Evolutionary conservation across 495 filamentous ascomycete species (phyloP), one percentile per base, ranked within the genome.

Genomic region (Xanthoparmelia taractica): DNA sequence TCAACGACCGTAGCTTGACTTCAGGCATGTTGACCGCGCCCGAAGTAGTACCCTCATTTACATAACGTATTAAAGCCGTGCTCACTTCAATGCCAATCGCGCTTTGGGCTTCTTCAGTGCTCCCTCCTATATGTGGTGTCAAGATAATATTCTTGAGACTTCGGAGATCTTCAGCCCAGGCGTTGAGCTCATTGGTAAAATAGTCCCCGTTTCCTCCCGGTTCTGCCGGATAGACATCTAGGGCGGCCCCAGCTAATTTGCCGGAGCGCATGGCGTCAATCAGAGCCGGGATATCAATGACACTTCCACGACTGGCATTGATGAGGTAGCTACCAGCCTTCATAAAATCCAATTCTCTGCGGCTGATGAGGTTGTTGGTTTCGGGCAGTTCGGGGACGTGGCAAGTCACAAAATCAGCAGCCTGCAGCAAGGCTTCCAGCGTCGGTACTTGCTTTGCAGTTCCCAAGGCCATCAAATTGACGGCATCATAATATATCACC

Each of bases 21-120:
- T 97, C 95, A 38, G 95, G 95, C 80, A 99, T 82, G 75, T 99
- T 99, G 71, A 97, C 95, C 67, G 94, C 88, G 63, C 90, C 91
- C 55, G 91, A 75, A 25, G 95, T 99, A 59, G 83, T 82, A 59
- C 95, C 95, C 73, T 90, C 88, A 75, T 88, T 99, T 72, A 97
- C 92, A 72, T 97, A 97, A 64, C 88, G 83, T 57, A 94, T 87
- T 60, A 99, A 78, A 61, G 91, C 87, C 15, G 94, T 85, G 50
- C 82, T 84, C 47, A 99, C 94, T 79, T 99, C 95, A 33, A 95
- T 79, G 67, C 95, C 95, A 72, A 97, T 99, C 12, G 95, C 93
- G 59, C 90, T 85, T 76, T 99, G 95, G 8, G 95, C 95, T 78
- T 99, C 92, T 74, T 99, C 95, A 5, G 95, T 99, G 75, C 89